Evolutionary conservation across 2,329 filamentous ascomycete species (phyloP).

Genomic region (Fusarium sp.): DNA sequence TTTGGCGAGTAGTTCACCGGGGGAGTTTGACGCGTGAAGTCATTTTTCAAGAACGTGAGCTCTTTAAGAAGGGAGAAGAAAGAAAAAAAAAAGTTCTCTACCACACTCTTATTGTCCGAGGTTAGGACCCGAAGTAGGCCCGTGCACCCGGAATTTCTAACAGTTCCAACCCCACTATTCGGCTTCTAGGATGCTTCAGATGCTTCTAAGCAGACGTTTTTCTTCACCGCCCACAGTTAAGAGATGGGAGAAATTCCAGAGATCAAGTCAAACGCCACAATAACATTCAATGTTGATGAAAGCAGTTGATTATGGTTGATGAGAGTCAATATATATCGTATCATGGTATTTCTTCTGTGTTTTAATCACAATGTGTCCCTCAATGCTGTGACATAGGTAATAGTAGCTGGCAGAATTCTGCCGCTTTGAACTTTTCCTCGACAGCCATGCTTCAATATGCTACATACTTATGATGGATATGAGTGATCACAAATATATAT

Average conservation of each 20-base stretch:
- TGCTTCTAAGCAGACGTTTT: constrained; percentile 28
- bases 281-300: constrained; percentile 3
- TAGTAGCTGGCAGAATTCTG: constrained; percentile 6
- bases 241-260: constrained; percentile 41
- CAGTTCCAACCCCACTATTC: constrained; percentile 34
- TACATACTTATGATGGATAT: background rate
- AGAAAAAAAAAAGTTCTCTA: constrained; percentile 49
- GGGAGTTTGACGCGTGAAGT: constrained; percentile 40
- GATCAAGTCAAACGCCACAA: constrained; percentile 38
- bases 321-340: background rate
- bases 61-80: constrained; percentile 41
- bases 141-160: constrained; percentile 39
- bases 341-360: background rate
- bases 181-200: constrained; percentile 26
- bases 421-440: background rate
- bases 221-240: constrained; percentile 34
- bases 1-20: constrained; percentile 44
- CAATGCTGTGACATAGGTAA: background rate
- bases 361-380: background rate
- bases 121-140: constrained; percentile 35
- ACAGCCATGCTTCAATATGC: background rate
- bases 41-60: constrained; percentile 41
- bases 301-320: background rate
- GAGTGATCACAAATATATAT: background rate
- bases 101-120: constrained; percentile 44